Evolutionary conservation across 129 eudicot genomes (phyloP), one percentile per base, ranked within the genome.

Genomic region (Apium graveolens): DNA sequence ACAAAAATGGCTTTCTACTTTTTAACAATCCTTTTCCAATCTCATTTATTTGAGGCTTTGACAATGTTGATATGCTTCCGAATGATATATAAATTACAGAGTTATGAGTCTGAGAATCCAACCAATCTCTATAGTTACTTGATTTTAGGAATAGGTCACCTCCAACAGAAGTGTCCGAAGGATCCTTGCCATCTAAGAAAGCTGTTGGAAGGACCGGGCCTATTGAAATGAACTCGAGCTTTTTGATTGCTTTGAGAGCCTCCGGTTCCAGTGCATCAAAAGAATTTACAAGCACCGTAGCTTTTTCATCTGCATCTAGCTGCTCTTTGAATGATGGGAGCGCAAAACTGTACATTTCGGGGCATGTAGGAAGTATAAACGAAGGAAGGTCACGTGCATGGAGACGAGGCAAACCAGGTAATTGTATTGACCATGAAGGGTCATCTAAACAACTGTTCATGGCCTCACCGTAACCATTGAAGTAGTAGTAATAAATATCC

Each of bases 121-220:
- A n/a, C n/a, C n/a, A n/a, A n/a, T n/a, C n/a, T n/a, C n/a, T n/a
- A n/a, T n/a, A n/a, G n/a, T n/a, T n/a, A n/a, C n/a, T n/a, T n/a
- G n/a, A n/a, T n/a, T n/a, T n/a, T n/a, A n/a, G n/a, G n/a, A n/a
- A n/a, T n/a, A n/a, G n/a, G n/a, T n/a, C n/a, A n/a, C n/a, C n/a
- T n/a, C n/a, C n/a, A n/a, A n/a, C n/a, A n/a, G n/a, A n/a, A n/a
- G n/a, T n/a, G n/a, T n/a, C n/a, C n/a, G n/a, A n/a, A n/a, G n/a
- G n/a, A n/a, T n/a, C n/a, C n/a, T n/a, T n/a, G n/a, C n/a, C n/a
- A n/a, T n/a, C n/a, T n/a, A n/a, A n/a, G n/a, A n/a, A n/a, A n/a
- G n/a, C 84, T 16, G 84, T 69, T 20, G 87, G 87, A 74, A 81
- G 53, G 66, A 82, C 32, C 5, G 88, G 88, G 16, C 88, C 88